Evolutionary conservation across 2,329 filamentous ascomycete genomes (phyloP).

Genomic region (Alternaria sp.): DNA sequence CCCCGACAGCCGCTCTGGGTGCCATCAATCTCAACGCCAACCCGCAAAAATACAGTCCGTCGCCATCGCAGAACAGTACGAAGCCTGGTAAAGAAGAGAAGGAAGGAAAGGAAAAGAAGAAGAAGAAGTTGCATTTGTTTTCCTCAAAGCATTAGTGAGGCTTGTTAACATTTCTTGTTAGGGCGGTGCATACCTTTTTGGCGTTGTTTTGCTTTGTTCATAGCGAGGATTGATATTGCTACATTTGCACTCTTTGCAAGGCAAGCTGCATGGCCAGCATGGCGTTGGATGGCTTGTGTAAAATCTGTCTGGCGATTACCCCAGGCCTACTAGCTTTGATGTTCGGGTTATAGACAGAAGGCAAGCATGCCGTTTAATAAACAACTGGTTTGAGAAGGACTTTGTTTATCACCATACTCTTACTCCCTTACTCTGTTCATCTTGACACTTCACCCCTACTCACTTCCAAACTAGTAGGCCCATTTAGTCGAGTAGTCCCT

Average conservation of each 20-base stretch:
- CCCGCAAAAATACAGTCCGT: slow-evolving; percentile 23
- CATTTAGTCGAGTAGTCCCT: slow-evolving; percentile 79
- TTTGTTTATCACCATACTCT: not conserved
- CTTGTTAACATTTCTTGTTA: slow-evolving; percentile 12
- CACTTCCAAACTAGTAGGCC: slow-evolving; percentile 46
- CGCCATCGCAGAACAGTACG: slow-evolving; percentile 28
- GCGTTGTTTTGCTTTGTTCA: slow-evolving; percentile 25
- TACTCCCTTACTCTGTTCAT: not conserved
- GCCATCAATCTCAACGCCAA: slow-evolving; percentile 45
- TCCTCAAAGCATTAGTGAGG: slow-evolving; percentile 42
- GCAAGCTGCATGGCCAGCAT: slow-evolving; percentile 18
- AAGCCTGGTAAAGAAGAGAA: slow-evolving; percentile 38
- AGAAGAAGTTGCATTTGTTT: slow-evolving; percentile 68
- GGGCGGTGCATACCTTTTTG: slow-evolving; percentile 17
- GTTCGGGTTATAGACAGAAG: not conserved
- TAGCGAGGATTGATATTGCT: slow-evolving; percentile 16
- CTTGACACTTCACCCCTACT: not conserved
- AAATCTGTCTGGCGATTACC: not conserved
- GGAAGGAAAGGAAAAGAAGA: slow-evolving; percentile 54
- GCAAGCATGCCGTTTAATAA: not conserved
- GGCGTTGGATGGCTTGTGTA: slow-evolving; percentile 15
- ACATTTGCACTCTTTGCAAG: slow-evolving; percentile 8
- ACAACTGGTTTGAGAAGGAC: not conserved
- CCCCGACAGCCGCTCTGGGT: slow-evolving; percentile 47
- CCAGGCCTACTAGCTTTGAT: not conserved